Conservation (phyloP, 257 asterid genomes). For the Haberlea rhodopensis region DNA sequence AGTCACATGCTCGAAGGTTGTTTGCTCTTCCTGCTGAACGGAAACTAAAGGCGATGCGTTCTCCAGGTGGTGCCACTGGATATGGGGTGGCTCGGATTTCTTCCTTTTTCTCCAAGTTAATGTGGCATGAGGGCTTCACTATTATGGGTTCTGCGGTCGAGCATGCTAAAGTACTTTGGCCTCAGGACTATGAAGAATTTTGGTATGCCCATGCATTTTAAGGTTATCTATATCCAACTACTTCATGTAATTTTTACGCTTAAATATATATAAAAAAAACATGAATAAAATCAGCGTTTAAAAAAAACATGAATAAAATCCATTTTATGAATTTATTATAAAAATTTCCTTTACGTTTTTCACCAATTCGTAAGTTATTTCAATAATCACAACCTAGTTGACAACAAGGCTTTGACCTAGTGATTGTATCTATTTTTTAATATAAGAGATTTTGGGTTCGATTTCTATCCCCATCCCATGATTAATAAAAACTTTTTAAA, state of each 20-base stretch:
- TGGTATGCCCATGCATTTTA: conserved; percentile 47
- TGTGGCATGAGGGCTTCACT: conserved; percentile 97
- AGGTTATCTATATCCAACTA: neutral
- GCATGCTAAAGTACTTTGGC: conserved; percentile 82
- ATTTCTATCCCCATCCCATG: too few species aligned
- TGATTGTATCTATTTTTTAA: too few species aligned
- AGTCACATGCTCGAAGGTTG: conserved; percentile 42
- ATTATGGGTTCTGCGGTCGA: conserved; percentile 60
- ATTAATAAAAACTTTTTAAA: too few species aligned
- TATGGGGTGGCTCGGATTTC: conserved; percentile 73
- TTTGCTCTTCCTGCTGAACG: conserved; percentile 47
- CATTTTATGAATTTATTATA: too few species aligned
- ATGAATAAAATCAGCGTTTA: neutral
- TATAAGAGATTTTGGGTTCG: too few species aligned
- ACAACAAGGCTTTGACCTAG: too few species aligned
- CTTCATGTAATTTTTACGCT: neutral
- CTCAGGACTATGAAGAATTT: conserved; percentile 41
- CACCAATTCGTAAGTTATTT: too few species aligned
- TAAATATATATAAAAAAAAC: too few species aligned
- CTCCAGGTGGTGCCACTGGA: conserved; percentile 60
- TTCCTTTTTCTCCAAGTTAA: conserved; percentile 50
- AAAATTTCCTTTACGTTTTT: too few species aligned
- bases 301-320: too few species aligned
- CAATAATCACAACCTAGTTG: too few species aligned
- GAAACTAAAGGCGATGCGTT: conserved; percentile 49